A percentile compares a stretch with the other conserved stretches of the same genome.
Evolutionary conservation across 208 protist genomes (phyloP).

Genomic region (Crithidia sp.): DNA sequence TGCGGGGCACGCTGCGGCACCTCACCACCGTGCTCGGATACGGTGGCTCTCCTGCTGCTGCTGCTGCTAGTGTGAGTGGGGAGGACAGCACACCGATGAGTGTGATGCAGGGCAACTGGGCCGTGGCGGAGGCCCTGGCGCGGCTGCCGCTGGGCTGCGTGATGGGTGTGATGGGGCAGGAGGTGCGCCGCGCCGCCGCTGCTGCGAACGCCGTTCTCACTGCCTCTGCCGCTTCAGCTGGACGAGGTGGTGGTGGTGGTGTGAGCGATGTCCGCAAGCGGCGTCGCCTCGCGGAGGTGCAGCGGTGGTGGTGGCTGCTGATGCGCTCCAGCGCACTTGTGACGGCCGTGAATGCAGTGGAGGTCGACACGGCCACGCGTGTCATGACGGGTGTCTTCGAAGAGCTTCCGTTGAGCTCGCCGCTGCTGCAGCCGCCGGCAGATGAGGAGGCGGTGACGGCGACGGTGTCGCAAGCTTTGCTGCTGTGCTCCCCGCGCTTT

Average conservation of each 20-base stretch:
- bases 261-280: slow-evolving; percentile 10
- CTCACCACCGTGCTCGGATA: slow-evolving; percentile 26
- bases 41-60: background rate
- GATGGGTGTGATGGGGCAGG: slow-evolving; percentile 16
- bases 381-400: slow-evolving; percentile 22
- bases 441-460: slow-evolving; percentile 3
- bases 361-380: slow-evolving; percentile 20
- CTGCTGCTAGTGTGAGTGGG: too few species aligned
- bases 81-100: slow-evolving; percentile 1
- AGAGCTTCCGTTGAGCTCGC: slow-evolving; percentile 15
- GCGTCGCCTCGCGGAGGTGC: slow-evolving; percentile 4
- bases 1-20: slow-evolving; percentile 36
- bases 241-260: background rate
- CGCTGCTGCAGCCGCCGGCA: slow-evolving; percentile 18
- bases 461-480: slow-evolving; percentile 11
- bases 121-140: slow-evolving; percentile 27
- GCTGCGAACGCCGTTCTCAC: background rate
- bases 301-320: slow-evolving; percentile 48
- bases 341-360: slow-evolving; percentile 29
- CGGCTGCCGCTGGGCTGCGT: slow-evolving; percentile 28
- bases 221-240: background rate
- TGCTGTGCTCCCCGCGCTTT: slow-evolving; percentile 16
- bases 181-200: slow-evolving; percentile 12
- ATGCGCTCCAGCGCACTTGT: slow-evolving; percentile 41
- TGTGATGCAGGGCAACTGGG: slow-evolving; percentile 21